Base-by-base conservation (phyloP, 2,329 filamentous ascomycete species). In the Fusarium drepaniforme region DNA sequence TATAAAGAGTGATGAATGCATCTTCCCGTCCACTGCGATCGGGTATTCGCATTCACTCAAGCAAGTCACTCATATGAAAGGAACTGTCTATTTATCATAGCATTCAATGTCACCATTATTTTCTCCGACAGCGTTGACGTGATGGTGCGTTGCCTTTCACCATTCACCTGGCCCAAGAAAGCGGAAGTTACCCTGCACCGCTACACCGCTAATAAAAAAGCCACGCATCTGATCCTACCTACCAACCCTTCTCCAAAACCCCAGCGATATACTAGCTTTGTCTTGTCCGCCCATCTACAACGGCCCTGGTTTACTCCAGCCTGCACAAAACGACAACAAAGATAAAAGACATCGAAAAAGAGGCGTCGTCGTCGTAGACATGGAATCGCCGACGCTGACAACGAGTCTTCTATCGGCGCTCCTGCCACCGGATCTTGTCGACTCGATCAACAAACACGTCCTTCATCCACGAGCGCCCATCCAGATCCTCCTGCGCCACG, bases 391-490 rank as follows among this genome's bases (percentile, higher is more conserved):
- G 8, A 79, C 80, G 5, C 70, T 83, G n/a, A 68, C 79, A 16
- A 77, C 76, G 73, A 80, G 80, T 64, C 75, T 85, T 62, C 80
- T 87, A 72, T 81, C 83, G 51, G 79, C 82, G 38, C 74, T 89
- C 67, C 83, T 88, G 60, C 85, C 86, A 40, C 82, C 87, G n/a
- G 83, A 86, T 60, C 80, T 85, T 61, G 80, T 84, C 72, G 82
- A 83, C 63, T 80, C 84, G 64, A 81, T 89, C 65, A 81, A 87
- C 78, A 84, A 84, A 51, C 83, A 90, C 82, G 76, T 89, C 68
- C 82, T 90, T 58, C 82, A 85, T 79, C 85, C 85, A 18, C 79
- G 83, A 59, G 85, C 87, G 7, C 85, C 87, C 9, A 70, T 89
- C 16, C 87, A 87, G 74, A 72, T 82, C 30, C 67, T 85, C 73